Evolutionary conservation across 1,139 yeast species (phyloP), one percentile per base, ranked within the genome.

Genomic region (Sugiyamaella sp.): DNA sequence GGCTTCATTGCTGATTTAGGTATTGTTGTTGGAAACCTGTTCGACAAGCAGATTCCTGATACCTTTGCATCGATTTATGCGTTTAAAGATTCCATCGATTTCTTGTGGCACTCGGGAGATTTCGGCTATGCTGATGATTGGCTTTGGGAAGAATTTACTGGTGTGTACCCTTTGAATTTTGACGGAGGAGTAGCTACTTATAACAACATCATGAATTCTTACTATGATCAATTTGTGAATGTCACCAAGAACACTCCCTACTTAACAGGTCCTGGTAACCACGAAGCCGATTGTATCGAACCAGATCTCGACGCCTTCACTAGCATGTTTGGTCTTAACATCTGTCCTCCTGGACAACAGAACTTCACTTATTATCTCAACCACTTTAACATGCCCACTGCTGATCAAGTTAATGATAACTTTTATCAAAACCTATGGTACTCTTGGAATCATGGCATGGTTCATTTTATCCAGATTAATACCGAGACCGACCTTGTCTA

Each of bases 261-360:
- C 46, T 63, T 65, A 68, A 63, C 61, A 12, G 63, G 62, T 9
- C 69, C 69, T 10, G 69, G 69, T 32, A 66, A 66, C 53, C 69
- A 66, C 48, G 69, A 66, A 47, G 59, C 66, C 17, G 59, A 62
- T 52, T 66, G 69, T 49, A 58, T 58, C 45, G 56, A 56, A 46
- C 55, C 55, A 14, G 57, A 58, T 44, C 44, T 53, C n/a, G 51
- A 46, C 16, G 8, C 44, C 20, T n/a, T 50, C n/a, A 52, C 56
- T 21, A 47, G 54, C 37, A 49, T 49, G 4, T 58, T 51, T 52
- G 50, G 50, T 35, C 41, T 61, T 27, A 46, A 57, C 21, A 54
- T 64, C 9, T 65, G 68, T 44, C 61, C 59, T 22, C 56, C 49
- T 22, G 66, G 66, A 19, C 69, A 65, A 59, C 55, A 60, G 21